phyloP scores from a whole-genome alignment of 2,329 filamentous ascomycete genomes.

The Beauveria pseudobassiana region DNA sequence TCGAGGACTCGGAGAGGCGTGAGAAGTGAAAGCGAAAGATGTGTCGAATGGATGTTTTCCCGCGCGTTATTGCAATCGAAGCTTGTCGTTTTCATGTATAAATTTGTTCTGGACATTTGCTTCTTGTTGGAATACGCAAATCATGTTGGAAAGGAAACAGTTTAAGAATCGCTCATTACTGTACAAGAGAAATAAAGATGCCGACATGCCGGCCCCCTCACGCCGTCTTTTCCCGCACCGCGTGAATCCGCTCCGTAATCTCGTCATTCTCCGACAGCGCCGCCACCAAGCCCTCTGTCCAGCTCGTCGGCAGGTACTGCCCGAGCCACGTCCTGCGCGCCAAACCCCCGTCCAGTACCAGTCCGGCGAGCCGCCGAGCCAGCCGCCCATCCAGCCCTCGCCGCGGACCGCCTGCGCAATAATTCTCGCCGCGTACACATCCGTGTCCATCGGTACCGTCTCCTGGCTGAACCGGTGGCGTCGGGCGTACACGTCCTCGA shows the following conservation, averaged over 20 bases:
- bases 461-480: conserved; percentile 43
- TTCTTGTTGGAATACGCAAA: no score
- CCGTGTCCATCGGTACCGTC: conserved; percentile 35
- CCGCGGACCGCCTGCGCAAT: conserved; percentile 35
- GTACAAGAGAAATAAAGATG: neutral
- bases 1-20: neutral
- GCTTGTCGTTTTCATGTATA: no score
- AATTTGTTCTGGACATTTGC: no score
- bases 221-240: neutral
- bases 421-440: conserved; percentile 35
- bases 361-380: conserved; percentile 17
- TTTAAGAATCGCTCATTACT: neutral
- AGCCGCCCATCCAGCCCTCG: conserved; percentile 22
- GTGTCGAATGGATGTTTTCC: no score
- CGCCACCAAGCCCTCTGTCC: neutral
- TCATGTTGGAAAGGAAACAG: no score
- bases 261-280: conserved; percentile 5
- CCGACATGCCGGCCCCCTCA: neutral
- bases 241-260: neutral
- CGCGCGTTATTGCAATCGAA: no score
- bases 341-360: conserved; percentile 15
- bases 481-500: conserved; percentile 37
- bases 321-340: conserved; percentile 5
- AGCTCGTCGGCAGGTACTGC: conserved; percentile 4
- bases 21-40: neutral